phyloP scores from a whole-genome alignment of 306 rosid genomes.

The Quercus dentata region DNA sequence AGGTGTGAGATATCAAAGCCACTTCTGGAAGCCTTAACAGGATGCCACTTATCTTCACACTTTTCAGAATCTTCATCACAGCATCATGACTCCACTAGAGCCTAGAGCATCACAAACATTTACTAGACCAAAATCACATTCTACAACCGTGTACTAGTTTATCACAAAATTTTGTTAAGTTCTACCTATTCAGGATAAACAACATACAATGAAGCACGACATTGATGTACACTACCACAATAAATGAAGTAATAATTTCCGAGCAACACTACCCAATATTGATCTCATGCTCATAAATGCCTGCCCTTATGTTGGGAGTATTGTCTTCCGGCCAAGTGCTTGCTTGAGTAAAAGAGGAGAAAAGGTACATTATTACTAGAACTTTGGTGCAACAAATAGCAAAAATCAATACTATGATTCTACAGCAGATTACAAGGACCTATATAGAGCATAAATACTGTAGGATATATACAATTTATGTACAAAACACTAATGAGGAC shows the following conservation, averaged over 20 bases:
- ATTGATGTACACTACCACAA: neutral
- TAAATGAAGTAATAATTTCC: neutral
- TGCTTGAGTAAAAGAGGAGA: neutral
- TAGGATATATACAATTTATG: conserved; percentile 40
- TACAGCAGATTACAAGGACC: conserved; percentile 6
- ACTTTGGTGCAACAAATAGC: neutral
- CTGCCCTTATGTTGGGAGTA: neutral
- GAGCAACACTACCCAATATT: neutral
- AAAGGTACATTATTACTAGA: neutral
- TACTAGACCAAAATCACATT: too few relatives aligned
- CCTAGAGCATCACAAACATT: too few relatives aligned
- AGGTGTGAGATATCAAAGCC: too few relatives aligned
- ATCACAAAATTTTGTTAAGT: too few relatives aligned
- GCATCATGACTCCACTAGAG: too few relatives aligned
- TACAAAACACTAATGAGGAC: conserved; percentile 25
- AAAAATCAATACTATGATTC: neutral
- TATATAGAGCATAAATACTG: neutral
- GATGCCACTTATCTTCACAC: too few relatives aligned
- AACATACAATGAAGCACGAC: neutral
- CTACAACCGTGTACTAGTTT: too few relatives aligned
- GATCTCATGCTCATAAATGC: neutral
- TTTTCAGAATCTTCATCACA: too few relatives aligned
- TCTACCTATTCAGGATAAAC: too few relatives aligned
- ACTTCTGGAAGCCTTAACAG: too few relatives aligned
- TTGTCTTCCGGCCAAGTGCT: neutral